Conservation (phyloP, 2,329 filamentous ascomycete genomes). For the Zalaria obscura region DNA sequence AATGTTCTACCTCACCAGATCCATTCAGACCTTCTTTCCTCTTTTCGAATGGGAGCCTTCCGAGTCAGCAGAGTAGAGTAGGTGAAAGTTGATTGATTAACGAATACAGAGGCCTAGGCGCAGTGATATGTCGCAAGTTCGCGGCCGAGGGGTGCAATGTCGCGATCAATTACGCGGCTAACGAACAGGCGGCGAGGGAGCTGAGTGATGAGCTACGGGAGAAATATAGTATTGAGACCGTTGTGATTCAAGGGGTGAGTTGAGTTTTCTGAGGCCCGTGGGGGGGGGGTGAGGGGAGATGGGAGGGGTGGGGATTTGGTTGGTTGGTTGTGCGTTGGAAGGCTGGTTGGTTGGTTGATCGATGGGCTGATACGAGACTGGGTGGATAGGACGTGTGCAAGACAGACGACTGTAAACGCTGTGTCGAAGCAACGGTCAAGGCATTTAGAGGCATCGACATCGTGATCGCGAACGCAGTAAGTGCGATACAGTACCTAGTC, state of each 20-base stretch:
- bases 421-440: constrained; percentile 45
- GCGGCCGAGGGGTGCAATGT: constrained; percentile 54
- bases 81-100: too few relatives aligned
- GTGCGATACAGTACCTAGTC: too few relatives aligned
- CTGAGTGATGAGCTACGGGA: constrained; percentile 41
- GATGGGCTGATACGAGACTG: too few relatives aligned
- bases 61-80: constrained; percentile 11
- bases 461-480: constrained; percentile 59
- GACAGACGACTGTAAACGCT: constrained; percentile 41
- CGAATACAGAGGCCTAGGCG: constrained; percentile 50
- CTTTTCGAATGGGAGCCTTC: not conserved
- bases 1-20: not conserved
- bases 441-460: constrained; percentile 60
- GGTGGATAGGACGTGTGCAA: constrained; percentile 51
- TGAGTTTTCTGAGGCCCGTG: not conserved
- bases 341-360: not conserved
- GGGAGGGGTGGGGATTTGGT: not conserved
- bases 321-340: not conserved
- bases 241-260: constrained; percentile 46
- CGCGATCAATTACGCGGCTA: constrained; percentile 59
- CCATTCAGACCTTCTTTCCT: not conserved
- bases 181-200: constrained; percentile 42
- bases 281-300: too few relatives aligned
- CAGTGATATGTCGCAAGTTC: constrained; percentile 51
- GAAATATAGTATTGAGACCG: constrained; percentile 36